Evolutionary conservation across 768 basidiomycete species (phyloP).

Genomic region (Clitopilus hobsonii): DNA sequence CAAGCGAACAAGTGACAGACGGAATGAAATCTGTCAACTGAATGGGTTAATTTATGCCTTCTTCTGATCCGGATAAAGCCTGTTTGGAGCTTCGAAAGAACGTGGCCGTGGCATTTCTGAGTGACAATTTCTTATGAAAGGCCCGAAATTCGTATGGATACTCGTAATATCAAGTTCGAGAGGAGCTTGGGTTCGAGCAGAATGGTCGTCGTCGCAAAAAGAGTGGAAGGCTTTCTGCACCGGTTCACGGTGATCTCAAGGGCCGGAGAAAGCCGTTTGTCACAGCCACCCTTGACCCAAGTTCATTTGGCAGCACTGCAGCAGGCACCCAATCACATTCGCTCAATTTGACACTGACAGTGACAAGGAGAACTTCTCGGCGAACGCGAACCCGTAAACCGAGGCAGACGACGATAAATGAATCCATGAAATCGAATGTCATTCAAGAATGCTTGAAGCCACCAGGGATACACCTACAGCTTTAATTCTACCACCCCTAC

Average conservation of each 20-base stretch:
- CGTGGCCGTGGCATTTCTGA: not conserved
- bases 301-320: too few species aligned
- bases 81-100: not conserved
- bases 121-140: too few species aligned
- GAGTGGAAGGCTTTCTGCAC: not conserved
- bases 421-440: too few species aligned
- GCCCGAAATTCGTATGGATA: too few species aligned
- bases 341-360: not conserved
- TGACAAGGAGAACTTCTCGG: too few species aligned
- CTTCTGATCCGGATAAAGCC: not conserved
- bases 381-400: too few species aligned
- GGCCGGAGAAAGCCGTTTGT: not conserved
- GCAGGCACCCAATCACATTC: not conserved
- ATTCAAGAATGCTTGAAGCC: too few species aligned
- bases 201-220: not conserved
- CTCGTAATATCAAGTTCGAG: not conserved
- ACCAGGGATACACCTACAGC: too few species aligned
- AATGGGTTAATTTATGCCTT: not conserved
- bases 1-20: constrained; percentile 2
- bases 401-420: too few species aligned
- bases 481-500: not conserved
- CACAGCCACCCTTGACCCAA: not conserved
- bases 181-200: not conserved
- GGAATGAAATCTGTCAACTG: not conserved
- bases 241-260: not conserved